A percentile compares a stretch with the other conserved stretches of the same genome.
These are phyloP conservation scores for Tagetes patula DNA, from an alignment of 129 eudicot species.

Conservation along the genomic window DNA sequence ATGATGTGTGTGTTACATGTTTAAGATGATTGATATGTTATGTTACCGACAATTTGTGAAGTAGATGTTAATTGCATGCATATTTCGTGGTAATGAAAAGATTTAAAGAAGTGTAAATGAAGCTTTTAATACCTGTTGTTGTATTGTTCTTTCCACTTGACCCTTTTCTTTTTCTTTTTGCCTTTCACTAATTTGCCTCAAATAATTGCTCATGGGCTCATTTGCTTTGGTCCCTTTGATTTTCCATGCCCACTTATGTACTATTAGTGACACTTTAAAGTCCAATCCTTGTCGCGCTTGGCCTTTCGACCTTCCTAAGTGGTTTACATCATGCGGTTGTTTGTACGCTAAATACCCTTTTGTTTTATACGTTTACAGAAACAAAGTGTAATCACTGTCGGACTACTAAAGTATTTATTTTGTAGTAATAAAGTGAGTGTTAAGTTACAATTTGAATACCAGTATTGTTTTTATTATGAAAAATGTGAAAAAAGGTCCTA, in stretches of 20 bases:
- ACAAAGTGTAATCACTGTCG: neutral
- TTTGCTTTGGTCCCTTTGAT: neutral
- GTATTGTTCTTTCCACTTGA: constrained; percentile 37
- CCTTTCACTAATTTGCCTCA: constrained; percentile 45
- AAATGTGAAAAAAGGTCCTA: constrained; percentile 25
- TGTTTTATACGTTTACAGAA: constrained; percentile 21
- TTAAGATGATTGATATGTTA: constrained; percentile 1
- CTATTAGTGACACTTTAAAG: too few species aligned
- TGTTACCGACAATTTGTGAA: neutral
- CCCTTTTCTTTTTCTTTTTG: constrained; percentile 34
- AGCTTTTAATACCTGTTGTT: constrained; percentile 31
- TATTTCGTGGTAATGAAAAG: constrained; percentile 10
- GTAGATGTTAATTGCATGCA: neutral
- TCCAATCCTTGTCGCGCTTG: constrained; percentile 28
- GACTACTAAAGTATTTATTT: too few species aligned
- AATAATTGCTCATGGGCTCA: constrained; percentile 42
- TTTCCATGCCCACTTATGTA: neutral
- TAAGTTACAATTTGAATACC: neutral
- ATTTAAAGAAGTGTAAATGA: constrained; percentile 37
- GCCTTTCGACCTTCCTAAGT: constrained; percentile 32
- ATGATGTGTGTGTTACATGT: constrained; percentile 25
- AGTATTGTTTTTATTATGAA: neutral
- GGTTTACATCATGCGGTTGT: constrained; percentile 38
- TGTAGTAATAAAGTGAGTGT: neutral
- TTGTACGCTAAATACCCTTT: constrained; percentile 22